Percentiles rank a stretch among this genome's conserved stretches.
These are phyloP conservation scores for Ulmus americana DNA, from an alignment of 331 rosid species.

Conservation along the genomic window DNA sequence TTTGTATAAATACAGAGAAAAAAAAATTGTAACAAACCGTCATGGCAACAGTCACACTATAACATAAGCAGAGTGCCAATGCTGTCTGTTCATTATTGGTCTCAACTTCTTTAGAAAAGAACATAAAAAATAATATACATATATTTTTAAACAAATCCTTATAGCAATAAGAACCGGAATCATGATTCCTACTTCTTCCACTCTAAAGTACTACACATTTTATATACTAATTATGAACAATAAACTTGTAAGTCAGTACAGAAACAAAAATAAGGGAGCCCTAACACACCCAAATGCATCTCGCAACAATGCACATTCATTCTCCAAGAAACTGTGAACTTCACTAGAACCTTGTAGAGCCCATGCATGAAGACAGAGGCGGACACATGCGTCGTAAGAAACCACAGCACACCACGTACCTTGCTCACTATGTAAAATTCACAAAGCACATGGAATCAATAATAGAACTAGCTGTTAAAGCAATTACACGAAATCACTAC, in stretches of 20 bases:
- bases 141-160: no score
- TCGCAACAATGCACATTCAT: conserved; percentile 32
- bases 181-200: no score
- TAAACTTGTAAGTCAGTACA: no score
- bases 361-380: conserved; percentile 37
- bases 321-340: conserved; percentile 28
- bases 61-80: no score
- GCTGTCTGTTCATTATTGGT: no score
- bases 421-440: conserved; percentile 22
- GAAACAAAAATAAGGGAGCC: neutral
- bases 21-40: no score
- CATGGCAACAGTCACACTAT: no score
- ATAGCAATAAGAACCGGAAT: no score
- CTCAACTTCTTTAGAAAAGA: no score
- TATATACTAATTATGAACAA: no score
- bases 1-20: no score
- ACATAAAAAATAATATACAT: no score
- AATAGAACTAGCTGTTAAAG: neutral
- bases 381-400: conserved; percentile 34
- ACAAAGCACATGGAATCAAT: neutral
- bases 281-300: conserved; percentile 34
- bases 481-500: neutral
- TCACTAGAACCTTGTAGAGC: conserved; percentile 16
- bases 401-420: conserved; percentile 30
- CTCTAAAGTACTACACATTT: neutral